Conservation (phyloP, 768 basidiomycete species). For the Antrodiella citrinella region DNA sequence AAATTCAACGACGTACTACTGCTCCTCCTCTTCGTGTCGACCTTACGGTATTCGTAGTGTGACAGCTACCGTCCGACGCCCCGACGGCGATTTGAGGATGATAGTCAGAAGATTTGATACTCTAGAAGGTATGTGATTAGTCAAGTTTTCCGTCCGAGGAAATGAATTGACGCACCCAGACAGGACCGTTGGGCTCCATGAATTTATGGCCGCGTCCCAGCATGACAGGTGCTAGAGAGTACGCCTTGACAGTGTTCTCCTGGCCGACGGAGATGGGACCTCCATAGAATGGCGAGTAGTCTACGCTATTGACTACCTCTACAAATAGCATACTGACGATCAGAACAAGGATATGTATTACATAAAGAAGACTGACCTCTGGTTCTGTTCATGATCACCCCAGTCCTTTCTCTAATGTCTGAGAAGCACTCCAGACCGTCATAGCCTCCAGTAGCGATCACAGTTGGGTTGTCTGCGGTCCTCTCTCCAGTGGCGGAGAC, state of each 20-base stretch:
- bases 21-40: constrained; percentile 63
- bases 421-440: constrained; percentile 73
- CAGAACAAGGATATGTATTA: not conserved
- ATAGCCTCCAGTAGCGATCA: constrained; percentile 72
- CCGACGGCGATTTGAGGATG: constrained; percentile 82
- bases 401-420: constrained; percentile 65
- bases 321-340: not conserved
- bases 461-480: constrained; percentile 50
- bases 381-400: constrained; percentile 67
- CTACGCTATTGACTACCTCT: constrained; percentile 68
- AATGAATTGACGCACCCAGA: constrained; percentile 56
- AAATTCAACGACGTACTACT: constrained; percentile 43
- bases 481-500: constrained; percentile 37
- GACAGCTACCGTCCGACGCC: constrained; percentile 75
- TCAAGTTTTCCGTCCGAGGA: not conserved
- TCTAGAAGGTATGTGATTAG: constrained; percentile 33
- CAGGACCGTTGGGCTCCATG: constrained; percentile 68
- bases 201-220: constrained; percentile 66
- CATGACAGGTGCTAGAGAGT: constrained; percentile 64
- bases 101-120: constrained; percentile 67
- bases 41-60: constrained; percentile 64
- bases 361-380: constrained; percentile 63
- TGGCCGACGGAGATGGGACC: constrained; percentile 75
- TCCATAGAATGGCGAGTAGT: constrained; percentile 60
- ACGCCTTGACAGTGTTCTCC: constrained; percentile 73